Evolutionary conservation across 1,284 basidiomycete genomes (phyloP), one percentile per base, ranked within the genome.

Genomic region (Gymnopus androsaceus): DNA sequence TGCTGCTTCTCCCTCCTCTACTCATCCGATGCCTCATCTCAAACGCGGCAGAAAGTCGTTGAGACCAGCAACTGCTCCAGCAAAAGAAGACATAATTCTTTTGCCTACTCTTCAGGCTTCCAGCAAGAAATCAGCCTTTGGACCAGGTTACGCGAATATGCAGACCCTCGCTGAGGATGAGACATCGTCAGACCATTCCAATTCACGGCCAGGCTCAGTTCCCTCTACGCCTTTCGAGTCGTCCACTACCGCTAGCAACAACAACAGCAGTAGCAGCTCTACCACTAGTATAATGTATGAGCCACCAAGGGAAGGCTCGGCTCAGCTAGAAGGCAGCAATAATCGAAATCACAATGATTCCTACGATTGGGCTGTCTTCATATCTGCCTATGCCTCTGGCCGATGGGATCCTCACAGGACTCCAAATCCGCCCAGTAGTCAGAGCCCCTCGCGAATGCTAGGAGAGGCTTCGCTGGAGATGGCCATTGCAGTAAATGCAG

Each of bases 401-500:
- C 78, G 84, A 58, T 95, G 92, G 87, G 90, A 92, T 67, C 90
- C 92, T 1, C 83, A 87, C 61, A 79, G 79, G 53, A 88, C 84
- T 0, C 92, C 92, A 1, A 81, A 81, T 62, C 85, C 80, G 6
- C 92, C 90, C 4, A 8, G 69, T 49, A 54, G 59, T 65, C 31
- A 64, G 21, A 49, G 46, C 28, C 45, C 48, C 11, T 27, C 9
- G 21, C 34, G 47, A 6, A 23, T 27, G 9, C 34, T 36, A 37
- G 48, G 36, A 50, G 48, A 4, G 2, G 12, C 33, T 5, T 11
- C 30, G 15, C 6, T 25, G 33, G 33, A 48, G 4, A 48, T 23
- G 31, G 7, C 17, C 21, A 19, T 44, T 44, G 44, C 15, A 6
- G 17, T 8, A 19, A 46, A 33, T 33, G 17, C 44, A 12, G n/a